Evolutionary conservation across 768 basidiomycete genomes (phyloP).

Genomic region (Aureoboletus auriporus): DNA sequence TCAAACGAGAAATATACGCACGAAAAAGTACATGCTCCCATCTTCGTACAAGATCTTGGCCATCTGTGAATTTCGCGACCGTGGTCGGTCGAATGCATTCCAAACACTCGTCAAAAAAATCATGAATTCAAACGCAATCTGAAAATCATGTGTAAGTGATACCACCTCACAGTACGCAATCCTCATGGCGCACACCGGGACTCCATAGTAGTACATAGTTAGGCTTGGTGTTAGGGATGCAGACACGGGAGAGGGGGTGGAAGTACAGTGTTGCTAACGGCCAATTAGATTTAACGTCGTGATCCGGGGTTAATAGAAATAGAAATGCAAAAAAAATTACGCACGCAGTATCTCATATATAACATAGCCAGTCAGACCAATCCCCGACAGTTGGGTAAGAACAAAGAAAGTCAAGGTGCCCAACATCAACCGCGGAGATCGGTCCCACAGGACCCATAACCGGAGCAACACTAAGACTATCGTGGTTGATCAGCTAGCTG

Average conservation of each 20-base stretch:
- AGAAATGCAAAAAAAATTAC: constrained; percentile 1
- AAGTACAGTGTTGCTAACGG: constrained; percentile 15
- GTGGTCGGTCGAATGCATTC: constrained; percentile 29
- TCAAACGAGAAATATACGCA: constrained; percentile 5
- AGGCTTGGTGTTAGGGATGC: constrained; percentile 18
- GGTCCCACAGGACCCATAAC: constrained; percentile 36
- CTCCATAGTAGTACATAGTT: constrained; percentile 23
- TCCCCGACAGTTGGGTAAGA: constrained; percentile 24
- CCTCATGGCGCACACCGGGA: constrained; percentile 21
- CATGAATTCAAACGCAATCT: constrained; percentile 30
- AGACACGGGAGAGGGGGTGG: constrained; percentile 13
- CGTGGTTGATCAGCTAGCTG: constrained; percentile 3
- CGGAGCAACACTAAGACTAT: constrained; percentile 38
- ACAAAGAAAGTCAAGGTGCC: constrained; percentile 28
- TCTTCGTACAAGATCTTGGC: constrained; percentile 26
- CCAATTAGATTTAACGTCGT: neutral
- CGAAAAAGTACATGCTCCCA: constrained; percentile 25
- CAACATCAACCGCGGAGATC: constrained; percentile 23
- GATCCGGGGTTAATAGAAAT: neutral
- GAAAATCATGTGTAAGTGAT: neutral
- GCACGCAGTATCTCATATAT: constrained; percentile 26
- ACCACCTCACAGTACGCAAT: neutral
- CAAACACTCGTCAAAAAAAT: constrained; percentile 26
- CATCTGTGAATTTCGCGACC: constrained; percentile 12
- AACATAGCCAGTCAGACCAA: constrained; percentile 24